Conservation (phyloP, 352 stramenopile species). For the Phytophthora pini region DNA sequence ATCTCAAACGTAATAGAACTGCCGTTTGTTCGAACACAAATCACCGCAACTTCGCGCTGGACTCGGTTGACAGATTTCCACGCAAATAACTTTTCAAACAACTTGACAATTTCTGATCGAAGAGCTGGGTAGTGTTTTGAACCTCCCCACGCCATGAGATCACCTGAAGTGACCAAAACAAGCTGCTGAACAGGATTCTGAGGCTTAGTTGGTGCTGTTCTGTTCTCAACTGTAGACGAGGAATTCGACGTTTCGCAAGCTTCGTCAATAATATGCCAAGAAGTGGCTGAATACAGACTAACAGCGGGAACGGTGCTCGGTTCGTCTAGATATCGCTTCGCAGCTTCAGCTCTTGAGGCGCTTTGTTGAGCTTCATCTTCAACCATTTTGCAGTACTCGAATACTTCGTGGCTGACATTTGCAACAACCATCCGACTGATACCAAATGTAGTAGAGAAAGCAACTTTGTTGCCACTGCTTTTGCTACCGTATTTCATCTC, state of each 20-base stretch:
- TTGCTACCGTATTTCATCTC: slow-evolving; percentile 57
- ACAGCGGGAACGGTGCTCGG: slow-evolving; percentile 20
- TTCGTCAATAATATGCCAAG: slow-evolving; percentile 73
- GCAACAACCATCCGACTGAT: slow-evolving; percentile 60
- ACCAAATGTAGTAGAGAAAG: slow-evolving; percentile 50
- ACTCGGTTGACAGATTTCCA: slow-evolving; percentile 59
- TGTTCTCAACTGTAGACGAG: slow-evolving; percentile 2
- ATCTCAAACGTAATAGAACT: slow-evolving; percentile 58
- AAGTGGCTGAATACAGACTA: slow-evolving; percentile 55
- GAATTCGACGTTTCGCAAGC: slow-evolving; percentile 31
- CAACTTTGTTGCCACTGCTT: slow-evolving; percentile 64
- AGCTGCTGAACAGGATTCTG: slow-evolving; percentile 58
- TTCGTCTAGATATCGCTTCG: slow-evolving; percentile 11
- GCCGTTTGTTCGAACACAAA: slow-evolving; percentile 43
- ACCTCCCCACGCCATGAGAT: slow-evolving; percentile 51
- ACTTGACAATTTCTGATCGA: slow-evolving; percentile 48
- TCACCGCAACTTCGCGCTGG: slow-evolving; percentile 46
- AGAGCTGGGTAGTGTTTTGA: slow-evolving; percentile 44
- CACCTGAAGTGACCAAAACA: slow-evolving; percentile 55
- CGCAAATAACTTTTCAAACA: slow-evolving; percentile 73
- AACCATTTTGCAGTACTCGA: slow-evolving; percentile 31
- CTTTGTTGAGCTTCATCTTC: slow-evolving; percentile 14
- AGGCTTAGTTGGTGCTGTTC: slow-evolving; percentile 12
- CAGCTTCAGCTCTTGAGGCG: too few relatives aligned
- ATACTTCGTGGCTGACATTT: slow-evolving; percentile 64